phyloP scores from a whole-genome alignment of 768 basidiomycete species.

The Clavulina sp. region DNA sequence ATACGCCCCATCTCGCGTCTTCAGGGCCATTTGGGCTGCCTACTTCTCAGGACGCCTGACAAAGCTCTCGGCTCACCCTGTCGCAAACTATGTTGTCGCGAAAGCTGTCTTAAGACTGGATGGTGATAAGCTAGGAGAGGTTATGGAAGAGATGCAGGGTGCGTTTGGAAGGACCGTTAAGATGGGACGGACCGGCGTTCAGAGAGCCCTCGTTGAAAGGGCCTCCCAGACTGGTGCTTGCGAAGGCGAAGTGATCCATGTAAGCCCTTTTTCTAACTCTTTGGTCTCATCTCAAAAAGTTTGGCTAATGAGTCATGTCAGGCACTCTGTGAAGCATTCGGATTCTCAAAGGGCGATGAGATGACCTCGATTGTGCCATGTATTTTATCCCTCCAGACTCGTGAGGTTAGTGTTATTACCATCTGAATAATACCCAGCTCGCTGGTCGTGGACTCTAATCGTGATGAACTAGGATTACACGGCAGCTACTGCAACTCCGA shows the following conservation, averaged over 20 bases:
- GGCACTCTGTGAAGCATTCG: slow-evolving; percentile 46
- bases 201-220: slow-evolving; percentile 61
- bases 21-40: slow-evolving; percentile 50
- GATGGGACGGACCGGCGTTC: slow-evolving; percentile 43
- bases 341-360: slow-evolving; percentile 32
- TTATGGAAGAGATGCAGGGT: slow-evolving; percentile 40
- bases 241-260: slow-evolving; percentile 38
- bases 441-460: not conserved
- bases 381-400: slow-evolving; percentile 35
- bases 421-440: not conserved
- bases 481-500: no score
- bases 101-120: slow-evolving; percentile 50
- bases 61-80: slow-evolving; percentile 66
- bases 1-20: slow-evolving; percentile 41
- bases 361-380: slow-evolving; percentile 45
- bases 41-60: slow-evolving; percentile 61
- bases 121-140: slow-evolving; percentile 33
- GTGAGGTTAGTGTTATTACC: slow-evolving; percentile 25
- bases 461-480: no score
- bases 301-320: slow-evolving; percentile 16
- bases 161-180: slow-evolving; percentile 24
- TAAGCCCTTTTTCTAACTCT: slow-evolving; percentile 19
- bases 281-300: not conserved
- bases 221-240: slow-evolving; percentile 30
- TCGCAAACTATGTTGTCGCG: slow-evolving; percentile 87